phyloP scores from a whole-genome alignment of 2,329 filamentous ascomycete species.

The Orbilia quercus region DNA sequence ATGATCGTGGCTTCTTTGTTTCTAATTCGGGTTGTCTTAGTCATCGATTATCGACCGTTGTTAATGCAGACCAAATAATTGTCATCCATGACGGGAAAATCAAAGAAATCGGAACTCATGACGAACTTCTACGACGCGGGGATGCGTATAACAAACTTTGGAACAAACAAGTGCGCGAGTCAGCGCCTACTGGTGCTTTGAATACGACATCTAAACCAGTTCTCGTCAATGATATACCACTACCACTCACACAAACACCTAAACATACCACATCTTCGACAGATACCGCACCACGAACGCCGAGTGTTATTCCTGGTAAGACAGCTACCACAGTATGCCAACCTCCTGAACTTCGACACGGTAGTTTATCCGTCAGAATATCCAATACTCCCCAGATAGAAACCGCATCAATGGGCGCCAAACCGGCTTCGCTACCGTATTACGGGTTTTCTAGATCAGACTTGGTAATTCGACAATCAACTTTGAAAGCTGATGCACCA shows the following conservation, averaged over 20 bases:
- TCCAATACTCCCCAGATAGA: background rate
- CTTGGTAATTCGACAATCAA: constrained; percentile 54
- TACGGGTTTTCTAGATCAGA: constrained; percentile 30
- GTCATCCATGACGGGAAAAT: constrained; percentile 73
- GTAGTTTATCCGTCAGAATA: background rate
- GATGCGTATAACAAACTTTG: constrained; percentile 75
- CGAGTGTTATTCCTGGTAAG: background rate
- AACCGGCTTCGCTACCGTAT: constrained; percentile 50
- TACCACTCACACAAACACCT: constrained; percentile 28
- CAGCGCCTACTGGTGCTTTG: constrained; percentile 31
- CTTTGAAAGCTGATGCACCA: constrained; percentile 63
- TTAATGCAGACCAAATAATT: constrained; percentile 75
- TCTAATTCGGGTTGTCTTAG: constrained; percentile 62
- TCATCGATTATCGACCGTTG: constrained; percentile 77
- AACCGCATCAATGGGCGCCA: constrained; percentile 31
- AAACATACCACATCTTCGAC: constrained; percentile 44
- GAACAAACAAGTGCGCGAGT: constrained; percentile 69
- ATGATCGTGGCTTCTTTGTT: constrained; percentile 15
- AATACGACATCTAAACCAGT: constrained; percentile 28
- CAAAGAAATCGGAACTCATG: constrained; percentile 73
- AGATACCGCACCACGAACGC: constrained; percentile 19
- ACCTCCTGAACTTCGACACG: constrained; percentile 11
- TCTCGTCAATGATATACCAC: constrained; percentile 33
- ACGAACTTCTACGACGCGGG: constrained; percentile 69
- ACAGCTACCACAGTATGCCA: constrained; percentile 50